Percentiles rank a stretch among this genome's conserved stretches.
These are phyloP conservation scores for Wallacemonas sp. DNA, from an alignment of 208 protist species.

Conservation along the genomic window DNA sequence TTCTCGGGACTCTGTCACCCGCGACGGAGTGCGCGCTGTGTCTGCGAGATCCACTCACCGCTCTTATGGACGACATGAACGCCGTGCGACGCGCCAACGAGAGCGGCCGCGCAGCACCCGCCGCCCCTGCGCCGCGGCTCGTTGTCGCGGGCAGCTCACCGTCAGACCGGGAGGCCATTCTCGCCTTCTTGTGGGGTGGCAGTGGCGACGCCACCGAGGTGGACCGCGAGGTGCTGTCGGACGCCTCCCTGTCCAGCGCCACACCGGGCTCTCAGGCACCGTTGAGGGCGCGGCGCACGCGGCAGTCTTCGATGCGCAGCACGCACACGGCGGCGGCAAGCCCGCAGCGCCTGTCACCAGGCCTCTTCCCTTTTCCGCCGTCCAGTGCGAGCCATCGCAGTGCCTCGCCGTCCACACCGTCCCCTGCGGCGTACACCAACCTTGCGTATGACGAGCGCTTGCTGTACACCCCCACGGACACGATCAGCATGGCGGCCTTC, in stretches of 20 bases:
- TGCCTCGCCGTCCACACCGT: neutral
- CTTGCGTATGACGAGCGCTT: constrained; percentile 1
- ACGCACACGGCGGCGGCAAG: neutral
- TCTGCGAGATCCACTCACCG: constrained; percentile 32
- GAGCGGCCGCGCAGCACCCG: neutral
- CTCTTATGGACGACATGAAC: constrained; percentile 33
- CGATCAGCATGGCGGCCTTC: neutral
- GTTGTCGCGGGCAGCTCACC: constrained; percentile 9
- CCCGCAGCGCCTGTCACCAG: neutral
- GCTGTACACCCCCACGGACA: constrained; percentile 8
- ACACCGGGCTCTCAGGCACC: neutral
- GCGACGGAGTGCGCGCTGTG: constrained; percentile 53
- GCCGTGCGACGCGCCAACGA: neutral
- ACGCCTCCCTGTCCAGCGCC: neutral
- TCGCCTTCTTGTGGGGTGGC: constrained; percentile 21
- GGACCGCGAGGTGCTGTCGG: neutral
- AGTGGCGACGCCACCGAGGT: neutral
- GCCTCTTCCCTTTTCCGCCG: neutral
- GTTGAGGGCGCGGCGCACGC: neutral
- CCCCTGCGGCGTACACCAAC: neutral
- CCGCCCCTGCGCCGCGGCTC: constrained; percentile 12
- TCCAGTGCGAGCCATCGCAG: neutral
- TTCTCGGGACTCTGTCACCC: constrained; percentile 27
- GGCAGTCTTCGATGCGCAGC: neutral
- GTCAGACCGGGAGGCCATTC: constrained; percentile 10